Percentiles rank a stretch among this genome's conserved stretches.
phyloP scores from a whole-genome alignment of 1,139 yeast species.

The Zygosaccharomyces sapae region DNA sequence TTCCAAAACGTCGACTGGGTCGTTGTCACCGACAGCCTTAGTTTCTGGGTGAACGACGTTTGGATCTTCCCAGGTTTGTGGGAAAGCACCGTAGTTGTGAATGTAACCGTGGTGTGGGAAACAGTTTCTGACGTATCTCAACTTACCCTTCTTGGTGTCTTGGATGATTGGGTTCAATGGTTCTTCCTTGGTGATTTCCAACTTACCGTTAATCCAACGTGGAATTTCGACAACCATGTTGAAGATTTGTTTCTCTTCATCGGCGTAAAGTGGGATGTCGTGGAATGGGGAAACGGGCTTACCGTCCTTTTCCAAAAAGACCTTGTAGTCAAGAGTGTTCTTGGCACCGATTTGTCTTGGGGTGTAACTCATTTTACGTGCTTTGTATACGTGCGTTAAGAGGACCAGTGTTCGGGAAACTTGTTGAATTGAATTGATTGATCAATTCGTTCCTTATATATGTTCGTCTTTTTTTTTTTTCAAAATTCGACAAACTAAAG shows the following conservation, averaged over 20 bases:
- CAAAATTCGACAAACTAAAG: neutral
- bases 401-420: neutral
- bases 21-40: conserved; percentile 81
- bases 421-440: conserved; percentile 5
- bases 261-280: conserved; percentile 68
- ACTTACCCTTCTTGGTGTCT: conserved; percentile 78
- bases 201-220: conserved; percentile 86
- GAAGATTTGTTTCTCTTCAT: conserved; percentile 59
- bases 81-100: conserved; percentile 91
- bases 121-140: conserved; percentile 78
- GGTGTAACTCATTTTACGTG: conserved; percentile 55
- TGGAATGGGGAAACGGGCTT: conserved; percentile 73
- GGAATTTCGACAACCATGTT: conserved; percentile 90
- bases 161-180: conserved; percentile 79
- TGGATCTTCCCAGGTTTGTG: conserved; percentile 96
- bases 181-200: conserved; percentile 68
- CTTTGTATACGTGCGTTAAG: neutral
- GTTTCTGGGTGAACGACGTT: conserved; percentile 60
- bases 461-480: neutral
- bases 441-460: conserved; percentile 3
- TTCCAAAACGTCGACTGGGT: conserved; percentile 88
- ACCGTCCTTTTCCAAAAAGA: conserved; percentile 65
- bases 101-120: conserved; percentile 90
- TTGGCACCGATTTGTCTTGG: conserved; percentile 89
- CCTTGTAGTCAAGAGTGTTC: conserved; percentile 86